A percentile compares a stretch with the other conserved stretches of the same genome.
These are phyloP conservation scores for Cyclotella atomus DNA, from an alignment of 108 stramenopile genomes.

Conservation along the genomic window DNA sequence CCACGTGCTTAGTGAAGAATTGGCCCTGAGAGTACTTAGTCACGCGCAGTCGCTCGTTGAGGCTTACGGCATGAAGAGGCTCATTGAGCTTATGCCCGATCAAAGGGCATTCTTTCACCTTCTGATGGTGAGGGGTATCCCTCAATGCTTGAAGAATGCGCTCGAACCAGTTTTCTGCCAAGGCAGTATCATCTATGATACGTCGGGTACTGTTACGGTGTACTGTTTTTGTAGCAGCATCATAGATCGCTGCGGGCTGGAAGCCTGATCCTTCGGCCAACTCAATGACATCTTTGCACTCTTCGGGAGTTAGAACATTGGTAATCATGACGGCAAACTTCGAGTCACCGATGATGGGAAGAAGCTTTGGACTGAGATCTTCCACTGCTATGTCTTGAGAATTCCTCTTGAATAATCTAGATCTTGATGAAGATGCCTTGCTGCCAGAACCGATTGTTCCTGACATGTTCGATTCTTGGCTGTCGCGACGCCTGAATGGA, in stretches of 20 bases:
- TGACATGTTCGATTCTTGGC: constrained; percentile 18
- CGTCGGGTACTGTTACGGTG: constrained; percentile 34
- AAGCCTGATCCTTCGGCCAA: constrained; percentile 31
- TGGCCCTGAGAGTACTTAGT: constrained; percentile 37
- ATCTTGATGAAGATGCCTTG: background rate
- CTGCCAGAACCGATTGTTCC: constrained; percentile 11
- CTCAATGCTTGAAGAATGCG: constrained; percentile 40
- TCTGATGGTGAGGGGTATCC: constrained; percentile 24
- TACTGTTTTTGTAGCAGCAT: constrained; percentile 10
- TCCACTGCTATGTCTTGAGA: constrained; percentile 25
- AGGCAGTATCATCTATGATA: constrained; percentile 8
- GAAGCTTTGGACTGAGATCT: constrained; percentile 19
- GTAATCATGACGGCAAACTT: constrained; percentile 38
- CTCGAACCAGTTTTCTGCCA: constrained; percentile 41
- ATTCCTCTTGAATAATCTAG: constrained; percentile 10
- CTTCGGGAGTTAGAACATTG: constrained; percentile 30
- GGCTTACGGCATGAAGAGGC: constrained; percentile 20
- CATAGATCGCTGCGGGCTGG: constrained; percentile 29
- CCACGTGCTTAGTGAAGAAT: constrained; percentile 39
- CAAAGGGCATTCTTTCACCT: constrained; percentile 27
- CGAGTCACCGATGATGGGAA: constrained; percentile 31
- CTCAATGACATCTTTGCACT: constrained; percentile 36
- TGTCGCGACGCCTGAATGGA: constrained; percentile 8
- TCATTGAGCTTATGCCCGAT: constrained; percentile 4
- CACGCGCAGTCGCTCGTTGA: constrained; percentile 47